These are phyloP conservation scores for Primulina eburnea DNA, from an alignment of 257 asterid species.

Conservation along the genomic window DNA sequence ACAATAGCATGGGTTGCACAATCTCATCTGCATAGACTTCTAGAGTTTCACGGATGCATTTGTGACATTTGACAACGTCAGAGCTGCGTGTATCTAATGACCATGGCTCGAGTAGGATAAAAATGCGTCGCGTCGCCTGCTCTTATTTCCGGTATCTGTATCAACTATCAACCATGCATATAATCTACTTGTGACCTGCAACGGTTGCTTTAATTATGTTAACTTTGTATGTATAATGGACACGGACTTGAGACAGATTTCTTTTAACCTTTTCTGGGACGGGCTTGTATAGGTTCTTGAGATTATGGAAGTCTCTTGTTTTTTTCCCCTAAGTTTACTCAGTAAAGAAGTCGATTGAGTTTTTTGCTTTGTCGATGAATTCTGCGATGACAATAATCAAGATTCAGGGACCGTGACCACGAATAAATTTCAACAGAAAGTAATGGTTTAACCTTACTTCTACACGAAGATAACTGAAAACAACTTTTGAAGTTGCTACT, in stretches of 20 bases:
- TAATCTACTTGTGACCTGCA: neutral
- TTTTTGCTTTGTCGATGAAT: neutral
- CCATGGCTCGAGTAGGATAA: neutral
- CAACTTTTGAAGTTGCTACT: too few species aligned
- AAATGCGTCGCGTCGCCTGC: neutral
- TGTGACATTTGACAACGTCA: neutral
- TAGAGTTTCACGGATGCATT: neutral
- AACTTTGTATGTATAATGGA: neutral
- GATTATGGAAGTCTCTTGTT: neutral
- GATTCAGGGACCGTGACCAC: too few species aligned
- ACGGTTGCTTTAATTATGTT: too few species aligned
- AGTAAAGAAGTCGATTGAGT: neutral
- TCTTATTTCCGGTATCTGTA: neutral
- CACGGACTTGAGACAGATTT: neutral
- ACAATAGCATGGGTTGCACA: constrained; percentile 13
- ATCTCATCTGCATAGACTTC: neutral
- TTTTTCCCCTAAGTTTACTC: neutral
- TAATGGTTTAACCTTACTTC: too few species aligned
- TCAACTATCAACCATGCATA: neutral
- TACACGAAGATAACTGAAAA: too few species aligned
- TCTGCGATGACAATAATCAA: too few species aligned
- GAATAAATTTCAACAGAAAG: too few species aligned
- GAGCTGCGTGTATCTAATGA: neutral
- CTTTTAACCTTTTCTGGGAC: neutral
- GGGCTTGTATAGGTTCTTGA: neutral